Evolutionary conservation across 352 stramenopile genomes (phyloP).

Genomic region (Phytophthora rubi): DNA sequence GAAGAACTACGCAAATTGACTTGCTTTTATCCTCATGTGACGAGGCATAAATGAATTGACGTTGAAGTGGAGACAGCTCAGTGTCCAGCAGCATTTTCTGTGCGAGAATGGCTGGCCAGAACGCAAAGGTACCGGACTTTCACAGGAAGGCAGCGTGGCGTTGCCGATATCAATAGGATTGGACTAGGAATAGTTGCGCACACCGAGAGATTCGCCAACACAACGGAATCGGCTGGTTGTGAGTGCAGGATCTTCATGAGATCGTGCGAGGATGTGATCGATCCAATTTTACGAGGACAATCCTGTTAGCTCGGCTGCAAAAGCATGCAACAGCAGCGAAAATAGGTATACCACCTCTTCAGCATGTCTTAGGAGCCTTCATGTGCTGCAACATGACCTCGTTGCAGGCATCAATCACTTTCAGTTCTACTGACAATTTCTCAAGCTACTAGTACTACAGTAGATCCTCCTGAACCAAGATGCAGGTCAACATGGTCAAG

Average conservation of each 20-base stretch:
- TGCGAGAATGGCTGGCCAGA: not conserved
- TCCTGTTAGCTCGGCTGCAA: not conserved
- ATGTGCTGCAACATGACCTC: constrained; percentile 1
- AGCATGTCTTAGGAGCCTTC: not conserved
- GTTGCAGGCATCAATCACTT: constrained; percentile 10
- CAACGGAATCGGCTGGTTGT: constrained; percentile 1
- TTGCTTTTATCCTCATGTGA: not conserved
- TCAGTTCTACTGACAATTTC: constrained; percentile 14
- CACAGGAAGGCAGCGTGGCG: constrained; percentile 18
- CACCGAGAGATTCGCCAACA: not conserved
- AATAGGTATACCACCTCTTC: not conserved
- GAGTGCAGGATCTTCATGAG: constrained; percentile 8
- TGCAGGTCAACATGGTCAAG: constrained; percentile 18
- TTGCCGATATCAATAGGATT: not conserved
- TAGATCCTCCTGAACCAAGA: not conserved
- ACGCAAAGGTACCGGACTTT: not conserved
- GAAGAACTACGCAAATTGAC: not conserved
- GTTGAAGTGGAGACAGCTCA: not conserved
- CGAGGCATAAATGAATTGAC: not conserved
- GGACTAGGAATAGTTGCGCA: not conserved
- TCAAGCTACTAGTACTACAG: not conserved
- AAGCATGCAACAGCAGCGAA: constrained; percentile 12
- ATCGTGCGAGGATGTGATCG: constrained; percentile 1
- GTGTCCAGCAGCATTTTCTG: not conserved
- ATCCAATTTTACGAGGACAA: constrained; percentile 8